These are phyloP conservation scores for Vaccinium macrocarpon DNA, from an alignment of 148 eudicot genomes.

Conservation along the genomic window DNA sequence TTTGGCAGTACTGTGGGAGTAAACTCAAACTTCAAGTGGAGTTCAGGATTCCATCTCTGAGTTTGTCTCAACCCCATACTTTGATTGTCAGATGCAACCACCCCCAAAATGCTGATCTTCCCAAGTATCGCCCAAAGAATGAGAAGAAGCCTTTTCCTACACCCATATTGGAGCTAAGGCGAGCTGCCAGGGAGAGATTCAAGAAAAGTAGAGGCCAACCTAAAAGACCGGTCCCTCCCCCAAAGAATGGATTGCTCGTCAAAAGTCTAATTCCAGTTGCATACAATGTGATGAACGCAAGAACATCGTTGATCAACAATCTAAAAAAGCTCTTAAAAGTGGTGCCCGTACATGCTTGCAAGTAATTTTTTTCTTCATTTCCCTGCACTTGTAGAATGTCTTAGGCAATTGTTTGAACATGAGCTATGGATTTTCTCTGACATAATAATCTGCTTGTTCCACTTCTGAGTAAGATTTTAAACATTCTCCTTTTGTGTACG, in stretches of 20 bases:
- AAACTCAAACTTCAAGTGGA: conserved; percentile 28
- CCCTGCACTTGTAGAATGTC: neutral
- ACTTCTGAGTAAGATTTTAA: no score
- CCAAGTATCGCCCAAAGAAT: conserved; percentile 72
- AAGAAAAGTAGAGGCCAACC: conserved; percentile 70
- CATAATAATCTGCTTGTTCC: neutral
- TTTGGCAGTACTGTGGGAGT: conserved; percentile 44
- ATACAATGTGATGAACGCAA: conserved; percentile 74
- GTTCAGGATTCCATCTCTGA: conserved; percentile 19
- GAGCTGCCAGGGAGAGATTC: conserved; percentile 84
- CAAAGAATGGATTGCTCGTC: conserved; percentile 78
- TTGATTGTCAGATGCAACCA: conserved; percentile 47
- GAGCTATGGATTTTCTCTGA: neutral
- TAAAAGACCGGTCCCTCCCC: conserved; percentile 66
- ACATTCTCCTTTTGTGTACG: no score
- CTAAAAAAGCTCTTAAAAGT: conserved; percentile 78
- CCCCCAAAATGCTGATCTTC: conserved; percentile 92
- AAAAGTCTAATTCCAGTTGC: conserved; percentile 80
- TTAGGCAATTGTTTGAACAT: neutral
- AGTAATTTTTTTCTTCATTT: conserved; percentile 50
- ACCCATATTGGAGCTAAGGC: conserved; percentile 88
- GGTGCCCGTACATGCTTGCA: conserved; percentile 83
- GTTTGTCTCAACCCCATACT: conserved; percentile 26
- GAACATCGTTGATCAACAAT: conserved; percentile 77
- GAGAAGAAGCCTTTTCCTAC: conserved; percentile 91